Conservation (phyloP, 192 early-diverging fungal species). For the Podila epicladia region DNA sequence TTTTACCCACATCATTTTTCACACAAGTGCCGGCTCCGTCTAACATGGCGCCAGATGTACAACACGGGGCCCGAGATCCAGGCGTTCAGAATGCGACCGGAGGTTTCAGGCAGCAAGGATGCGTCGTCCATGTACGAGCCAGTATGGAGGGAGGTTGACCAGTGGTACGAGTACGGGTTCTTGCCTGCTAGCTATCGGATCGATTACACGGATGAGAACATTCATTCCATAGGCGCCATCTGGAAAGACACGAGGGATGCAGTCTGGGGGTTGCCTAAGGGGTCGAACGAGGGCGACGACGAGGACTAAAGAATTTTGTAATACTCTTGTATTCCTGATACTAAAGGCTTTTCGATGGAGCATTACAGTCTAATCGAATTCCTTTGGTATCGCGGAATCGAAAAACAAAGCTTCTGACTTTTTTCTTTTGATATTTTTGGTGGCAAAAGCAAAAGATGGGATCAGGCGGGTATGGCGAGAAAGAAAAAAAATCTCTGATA, state of each 20-base stretch:
- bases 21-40: conserved; percentile 12
- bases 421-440: no score
- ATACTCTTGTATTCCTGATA: no score
- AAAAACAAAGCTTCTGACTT: no score
- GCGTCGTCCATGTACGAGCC: not conserved
- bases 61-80: conserved; percentile 15
- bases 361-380: no score
- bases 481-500: no score
- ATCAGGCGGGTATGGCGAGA: no score
- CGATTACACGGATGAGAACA: conserved; percentile 29
- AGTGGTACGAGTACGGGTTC: conserved; percentile 31
- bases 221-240: conserved; percentile 14
- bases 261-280: conserved; percentile 4
- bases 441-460: no score
- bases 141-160: not conserved
- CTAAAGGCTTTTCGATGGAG: no score
- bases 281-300: not conserved
- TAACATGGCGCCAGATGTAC: conserved; percentile 41
- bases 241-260: conserved; percentile 24
- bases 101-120: not conserved
- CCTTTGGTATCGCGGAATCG: no score
- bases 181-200: conserved; percentile 17
- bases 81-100: conserved; percentile 3
- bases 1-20: conserved; percentile 16
- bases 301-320: not conserved